Percentiles rank a stretch among this genome's conserved stretches.
Evolutionary conservation across 352 stramenopile genomes (phyloP).

Genomic region (Phytophthora syringae): DNA sequence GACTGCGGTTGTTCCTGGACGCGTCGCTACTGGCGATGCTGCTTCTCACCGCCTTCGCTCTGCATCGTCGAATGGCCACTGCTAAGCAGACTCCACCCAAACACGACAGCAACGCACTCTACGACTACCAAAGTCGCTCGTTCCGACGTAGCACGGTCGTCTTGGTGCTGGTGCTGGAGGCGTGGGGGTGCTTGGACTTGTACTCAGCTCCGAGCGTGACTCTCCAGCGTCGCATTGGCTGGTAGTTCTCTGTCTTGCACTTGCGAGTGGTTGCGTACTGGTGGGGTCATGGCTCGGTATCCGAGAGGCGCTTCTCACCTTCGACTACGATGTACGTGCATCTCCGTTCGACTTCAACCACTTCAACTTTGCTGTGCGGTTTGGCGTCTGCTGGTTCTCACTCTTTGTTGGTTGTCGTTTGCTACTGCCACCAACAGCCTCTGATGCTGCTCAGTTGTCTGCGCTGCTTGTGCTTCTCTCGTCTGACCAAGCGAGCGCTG

Average conservation of each 20-base stretch:
- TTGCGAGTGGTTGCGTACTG: slow-evolving; percentile 14
- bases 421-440: slow-evolving; percentile 22
- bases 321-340: slow-evolving; percentile 28
- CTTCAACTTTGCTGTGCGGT: slow-evolving; percentile 25
- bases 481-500: slow-evolving; percentile 37
- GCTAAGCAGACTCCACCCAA: slow-evolving; percentile 1
- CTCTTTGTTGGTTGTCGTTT: not conserved
- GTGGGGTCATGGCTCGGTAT: slow-evolving; percentile 16
- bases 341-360: slow-evolving; percentile 21
- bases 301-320: slow-evolving; percentile 23
- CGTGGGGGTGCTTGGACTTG: slow-evolving; percentile 26
- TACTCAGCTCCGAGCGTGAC: slow-evolving; percentile 2
- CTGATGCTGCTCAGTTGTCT: slow-evolving; percentile 45
- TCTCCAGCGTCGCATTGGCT: slow-evolving; percentile 23
- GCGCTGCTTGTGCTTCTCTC: slow-evolving; percentile 66
- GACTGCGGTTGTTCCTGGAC: slow-evolving; percentile 27
- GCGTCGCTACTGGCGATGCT: slow-evolving; percentile 23
- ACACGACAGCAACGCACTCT: slow-evolving; percentile 7
- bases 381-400: not conserved
- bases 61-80: slow-evolving; percentile 12
- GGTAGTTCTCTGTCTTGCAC: slow-evolving; percentile 18
- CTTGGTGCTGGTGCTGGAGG: slow-evolving; percentile 1
- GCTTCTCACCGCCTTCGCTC: slow-evolving; percentile 10
- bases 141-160: slow-evolving; percentile 17
- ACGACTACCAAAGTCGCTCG: slow-evolving; percentile 6